Percentiles rank a stretch among this genome's conserved stretches.
phyloP scores from a whole-genome alignment of 352 stramenopile species.

The Phytopythium mirpurense region DNA sequence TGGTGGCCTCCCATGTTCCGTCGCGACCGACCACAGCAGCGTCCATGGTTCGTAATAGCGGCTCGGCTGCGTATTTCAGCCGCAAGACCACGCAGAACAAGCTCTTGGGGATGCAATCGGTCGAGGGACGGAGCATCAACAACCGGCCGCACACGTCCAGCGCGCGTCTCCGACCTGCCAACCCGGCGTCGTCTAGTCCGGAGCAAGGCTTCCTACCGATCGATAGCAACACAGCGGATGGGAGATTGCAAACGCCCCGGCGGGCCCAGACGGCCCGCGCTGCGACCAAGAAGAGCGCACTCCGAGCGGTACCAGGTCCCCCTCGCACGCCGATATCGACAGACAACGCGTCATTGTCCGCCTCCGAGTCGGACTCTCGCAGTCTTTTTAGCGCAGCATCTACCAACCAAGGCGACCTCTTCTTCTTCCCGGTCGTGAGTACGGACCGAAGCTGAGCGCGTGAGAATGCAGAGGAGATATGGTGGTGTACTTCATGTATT shows the following conservation, averaged over 20 bases:
- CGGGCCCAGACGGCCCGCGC: slow-evolving; percentile 26
- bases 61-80: slow-evolving; percentile 15
- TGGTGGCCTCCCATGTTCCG: slow-evolving; percentile 3
- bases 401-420: background rate
- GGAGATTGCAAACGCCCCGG: slow-evolving; percentile 9
- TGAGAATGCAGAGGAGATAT: no score
- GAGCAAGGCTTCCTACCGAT: slow-evolving; percentile 3
- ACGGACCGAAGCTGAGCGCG: background rate
- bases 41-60: slow-evolving; percentile 1
- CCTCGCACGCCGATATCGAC: background rate
- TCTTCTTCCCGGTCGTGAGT: background rate
- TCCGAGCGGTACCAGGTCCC: background rate
- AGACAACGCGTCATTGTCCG: no score
- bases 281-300: slow-evolving; percentile 7
- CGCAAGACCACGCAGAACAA: slow-evolving; percentile 47
- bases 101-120: slow-evolving; percentile 19
- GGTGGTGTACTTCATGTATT: background rate
- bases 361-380: background rate
- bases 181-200: background rate
- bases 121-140: slow-evolving; percentile 2
- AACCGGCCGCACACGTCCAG: slow-evolving; percentile 18
- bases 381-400: background rate
- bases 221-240: background rate
- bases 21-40: slow-evolving; percentile 30
- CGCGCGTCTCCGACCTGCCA: slow-evolving; percentile 9